Evolutionary conservation across 1,284 basidiomycete species (phyloP).

Genomic region (Exobasidium rhododendri): DNA sequence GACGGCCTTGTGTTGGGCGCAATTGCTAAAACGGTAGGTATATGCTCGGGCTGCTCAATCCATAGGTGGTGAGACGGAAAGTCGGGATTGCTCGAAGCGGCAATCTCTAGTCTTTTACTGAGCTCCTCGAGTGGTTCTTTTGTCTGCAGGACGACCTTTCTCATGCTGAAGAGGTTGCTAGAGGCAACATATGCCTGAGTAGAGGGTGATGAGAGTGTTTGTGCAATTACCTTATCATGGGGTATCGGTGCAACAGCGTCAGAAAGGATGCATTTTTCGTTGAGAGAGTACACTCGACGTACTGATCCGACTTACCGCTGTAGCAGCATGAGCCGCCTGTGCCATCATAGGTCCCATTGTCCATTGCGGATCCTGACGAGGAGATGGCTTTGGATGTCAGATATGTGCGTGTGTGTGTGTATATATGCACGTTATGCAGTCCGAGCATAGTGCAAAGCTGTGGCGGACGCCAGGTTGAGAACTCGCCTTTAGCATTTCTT

Average conservation of each 20-base stretch:
- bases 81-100: slow-evolving; percentile 1
- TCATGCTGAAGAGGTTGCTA: slow-evolving; percentile 36
- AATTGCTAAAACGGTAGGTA: slow-evolving; percentile 61
- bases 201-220: slow-evolving; percentile 4
- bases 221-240: slow-evolving; percentile 47
- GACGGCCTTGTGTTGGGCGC: slow-evolving; percentile 61
- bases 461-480: too few relatives aligned
- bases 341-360: slow-evolving; percentile 63
- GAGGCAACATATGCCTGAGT: slow-evolving; percentile 21
- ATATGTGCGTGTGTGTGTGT: neutral
- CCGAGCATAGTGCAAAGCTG: too few relatives aligned
- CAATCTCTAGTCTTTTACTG: slow-evolving; percentile 13
- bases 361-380: slow-evolving; percentile 55
- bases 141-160: slow-evolving; percentile 52
- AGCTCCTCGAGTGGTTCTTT: slow-evolving; percentile 42
- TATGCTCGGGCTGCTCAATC: slow-evolving; percentile 62
- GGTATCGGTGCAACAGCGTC: too few relatives aligned
- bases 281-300: too few relatives aligned
- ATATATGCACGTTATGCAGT: neutral
- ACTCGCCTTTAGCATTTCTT: slow-evolving; percentile 9
- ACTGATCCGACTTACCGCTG: slow-evolving; percentile 54
- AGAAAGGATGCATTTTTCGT: too few relatives aligned
- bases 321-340: slow-evolving; percentile 62
- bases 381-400: too few relatives aligned
- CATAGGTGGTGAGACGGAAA: slow-evolving; percentile 59